phyloP scores from a whole-genome alignment of 2,329 filamentous ascomycete species.

The Arthrinium phaeospermum region DNA sequence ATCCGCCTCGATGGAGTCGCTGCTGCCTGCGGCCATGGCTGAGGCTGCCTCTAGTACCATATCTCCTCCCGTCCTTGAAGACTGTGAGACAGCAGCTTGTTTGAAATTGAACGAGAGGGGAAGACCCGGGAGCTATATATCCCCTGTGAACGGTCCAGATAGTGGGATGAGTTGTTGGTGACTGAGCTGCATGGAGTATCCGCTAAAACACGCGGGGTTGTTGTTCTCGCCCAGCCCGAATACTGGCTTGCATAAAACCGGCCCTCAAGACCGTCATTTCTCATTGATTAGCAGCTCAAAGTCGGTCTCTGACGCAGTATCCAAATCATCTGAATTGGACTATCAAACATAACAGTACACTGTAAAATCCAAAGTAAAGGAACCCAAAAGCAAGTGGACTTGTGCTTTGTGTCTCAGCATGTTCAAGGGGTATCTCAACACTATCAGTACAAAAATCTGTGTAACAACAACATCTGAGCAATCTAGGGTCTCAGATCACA shows the following conservation, averaged over 20 bases:
- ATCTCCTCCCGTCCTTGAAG: not conserved
- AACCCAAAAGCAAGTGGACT: not conserved
- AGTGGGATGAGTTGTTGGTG: not conserved
- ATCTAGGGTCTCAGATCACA: not conserved
- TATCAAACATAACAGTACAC: not conserved
- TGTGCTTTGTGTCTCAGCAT: not conserved
- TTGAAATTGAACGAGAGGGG: not conserved
- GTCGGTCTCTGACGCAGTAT: not conserved
- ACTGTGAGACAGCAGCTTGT: not conserved
- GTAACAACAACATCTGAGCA: not conserved
- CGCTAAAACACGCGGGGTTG: slow-evolving; percentile 8
- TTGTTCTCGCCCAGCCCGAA: not conserved
- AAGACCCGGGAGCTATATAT: not conserved
- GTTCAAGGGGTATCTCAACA: slow-evolving; percentile 6
- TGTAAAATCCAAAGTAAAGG: not conserved
- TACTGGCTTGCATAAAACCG: not conserved
- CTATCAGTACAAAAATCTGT: not conserved
- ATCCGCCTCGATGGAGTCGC: slow-evolving; percentile 32
- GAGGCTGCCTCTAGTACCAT: not conserved
- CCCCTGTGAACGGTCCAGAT: not conserved
- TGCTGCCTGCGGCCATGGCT: not conserved
- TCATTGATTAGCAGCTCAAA: not conserved
- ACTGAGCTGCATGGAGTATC: not conserved
- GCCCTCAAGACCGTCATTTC: not conserved
- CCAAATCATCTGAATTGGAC: not conserved